These are phyloP conservation scores for Penicillium sp. DNA, from an alignment of 2,329 filamentous ascomycete genomes.

Conservation along the genomic window DNA sequence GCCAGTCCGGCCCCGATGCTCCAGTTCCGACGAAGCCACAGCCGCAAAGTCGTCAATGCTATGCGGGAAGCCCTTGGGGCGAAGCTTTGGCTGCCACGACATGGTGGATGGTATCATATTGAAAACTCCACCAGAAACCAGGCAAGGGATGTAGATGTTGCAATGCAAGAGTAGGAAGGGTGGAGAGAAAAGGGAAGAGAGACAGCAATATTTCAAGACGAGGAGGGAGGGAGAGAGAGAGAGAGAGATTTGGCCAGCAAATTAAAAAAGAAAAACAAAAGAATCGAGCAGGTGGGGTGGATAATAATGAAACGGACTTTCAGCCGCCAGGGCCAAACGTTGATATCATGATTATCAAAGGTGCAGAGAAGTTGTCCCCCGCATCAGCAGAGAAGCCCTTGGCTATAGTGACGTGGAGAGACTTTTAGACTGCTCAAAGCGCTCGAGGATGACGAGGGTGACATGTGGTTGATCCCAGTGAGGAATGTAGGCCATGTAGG, in stretches of 20 bases:
- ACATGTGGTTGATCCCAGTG: neutral
- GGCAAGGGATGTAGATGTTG: constrained; percentile 4
- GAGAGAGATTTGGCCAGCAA: constrained; percentile 10
- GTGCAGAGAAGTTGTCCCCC: constrained; percentile 18
- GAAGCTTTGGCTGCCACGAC: constrained; percentile 41
- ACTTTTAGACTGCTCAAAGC: constrained; percentile 28
- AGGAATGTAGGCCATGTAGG: neutral
- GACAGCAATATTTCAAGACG: neutral
- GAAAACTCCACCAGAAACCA: neutral
- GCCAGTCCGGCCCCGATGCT: constrained; percentile 27
- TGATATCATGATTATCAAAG: constrained; percentile 22
- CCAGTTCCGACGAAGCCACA: constrained; percentile 34
- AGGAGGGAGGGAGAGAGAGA: neutral
- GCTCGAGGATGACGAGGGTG: neutral
- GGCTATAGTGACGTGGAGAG: constrained; percentile 33
- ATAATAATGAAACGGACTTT: constrained; percentile 15
- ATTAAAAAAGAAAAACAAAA: constrained; percentile 1
- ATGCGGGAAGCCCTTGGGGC: constrained; percentile 42
- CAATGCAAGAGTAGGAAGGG: neutral
- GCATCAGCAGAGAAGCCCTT: constrained; percentile 24
- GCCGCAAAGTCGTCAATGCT: constrained; percentile 35
- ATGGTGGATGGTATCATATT: constrained; percentile 34
- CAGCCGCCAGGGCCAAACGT: constrained; percentile 8
- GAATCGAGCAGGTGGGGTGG: constrained; percentile 23
- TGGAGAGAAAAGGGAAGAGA: constrained; percentile 2